Conservation (phyloP, 345 rosid species). For the Microthlaspi erraticum region DNA sequence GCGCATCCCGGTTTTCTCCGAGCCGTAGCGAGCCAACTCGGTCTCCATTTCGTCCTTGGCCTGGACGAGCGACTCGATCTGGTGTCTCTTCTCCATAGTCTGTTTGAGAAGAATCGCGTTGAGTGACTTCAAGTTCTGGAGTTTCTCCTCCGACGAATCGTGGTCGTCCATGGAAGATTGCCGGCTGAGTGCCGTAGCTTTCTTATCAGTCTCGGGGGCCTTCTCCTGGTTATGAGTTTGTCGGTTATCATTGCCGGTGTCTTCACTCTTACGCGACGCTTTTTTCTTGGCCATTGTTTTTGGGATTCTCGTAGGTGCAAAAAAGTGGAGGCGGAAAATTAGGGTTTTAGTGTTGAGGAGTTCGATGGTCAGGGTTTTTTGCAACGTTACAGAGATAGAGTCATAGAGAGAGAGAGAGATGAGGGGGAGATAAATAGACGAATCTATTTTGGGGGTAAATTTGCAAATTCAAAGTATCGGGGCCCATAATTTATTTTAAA, state of each 20-base stretch:
- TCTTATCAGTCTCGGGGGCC: constrained; percentile 14
- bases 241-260: not conserved
- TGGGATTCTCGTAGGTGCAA: constrained; percentile 1
- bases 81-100: constrained; percentile 55
- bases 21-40: constrained; percentile 46
- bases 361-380: constrained; percentile 24
- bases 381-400: constrained; percentile 8
- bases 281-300: constrained; percentile 40
- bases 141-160: constrained; percentile 45
- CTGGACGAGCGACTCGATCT: constrained; percentile 53
- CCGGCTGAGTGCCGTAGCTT: constrained; percentile 28
- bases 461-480: constrained; percentile 46
- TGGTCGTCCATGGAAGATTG: constrained; percentile 49
- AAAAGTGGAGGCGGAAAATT: constrained; percentile 21
- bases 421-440: constrained; percentile 20
- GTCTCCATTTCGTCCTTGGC: constrained; percentile 52
- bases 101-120: constrained; percentile 63
- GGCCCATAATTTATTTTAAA: constrained; percentile 41
- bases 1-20: constrained; percentile 44
- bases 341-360: constrained; percentile 24
- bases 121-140: constrained; percentile 61
- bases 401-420: constrained; percentile 2
- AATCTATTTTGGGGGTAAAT: constrained; percentile 23
- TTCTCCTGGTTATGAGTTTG: not conserved
- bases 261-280: constrained; percentile 29